These are phyloP conservation scores for Lepiota subincarnata DNA, from an alignment of 768 basidiomycete species.

Conservation along the genomic window DNA sequence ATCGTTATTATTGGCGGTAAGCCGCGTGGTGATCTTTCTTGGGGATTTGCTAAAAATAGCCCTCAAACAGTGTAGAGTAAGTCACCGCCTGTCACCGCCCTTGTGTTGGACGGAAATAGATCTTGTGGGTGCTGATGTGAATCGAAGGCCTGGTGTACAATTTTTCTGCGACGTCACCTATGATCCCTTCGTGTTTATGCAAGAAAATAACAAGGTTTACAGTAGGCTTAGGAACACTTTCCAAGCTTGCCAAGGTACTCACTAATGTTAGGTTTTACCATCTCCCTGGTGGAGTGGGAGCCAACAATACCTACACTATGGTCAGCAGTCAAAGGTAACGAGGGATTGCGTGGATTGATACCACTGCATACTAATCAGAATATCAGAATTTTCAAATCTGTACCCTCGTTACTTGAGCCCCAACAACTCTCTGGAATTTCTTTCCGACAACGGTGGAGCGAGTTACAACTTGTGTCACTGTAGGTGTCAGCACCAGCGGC, in stretches of 20 bases:
- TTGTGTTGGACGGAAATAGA: not conserved
- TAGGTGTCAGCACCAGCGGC: conserved; percentile 22
- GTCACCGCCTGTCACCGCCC: conserved; percentile 28
- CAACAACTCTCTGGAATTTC: conserved; percentile 67
- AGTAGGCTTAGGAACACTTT: conserved; percentile 23
- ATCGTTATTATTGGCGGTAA: conserved; percentile 80
- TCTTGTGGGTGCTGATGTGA: conserved; percentile 1
- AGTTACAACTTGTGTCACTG: conserved; percentile 72
- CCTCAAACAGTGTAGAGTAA: conserved; percentile 62
- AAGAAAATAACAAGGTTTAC: conserved; percentile 52
- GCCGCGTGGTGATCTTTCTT: conserved; percentile 14
- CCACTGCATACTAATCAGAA: not conserved
- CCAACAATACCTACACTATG: conserved; percentile 82
- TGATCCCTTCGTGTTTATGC: conserved; percentile 82
- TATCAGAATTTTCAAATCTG: conserved; percentile 58
- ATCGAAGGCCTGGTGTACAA: conserved; percentile 63
- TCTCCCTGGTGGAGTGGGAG: conserved; percentile 74
- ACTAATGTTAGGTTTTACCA: conserved; percentile 62
- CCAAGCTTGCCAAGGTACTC: not conserved
- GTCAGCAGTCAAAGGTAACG: conserved; percentile 62
- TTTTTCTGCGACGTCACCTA: conserved; percentile 74
- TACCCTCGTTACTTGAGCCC: conserved; percentile 58
- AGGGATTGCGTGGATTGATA: conserved; percentile 1
- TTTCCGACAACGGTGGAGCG: conserved; percentile 66
- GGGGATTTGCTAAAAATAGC: conserved; percentile 2